phyloP scores from a whole-genome alignment of 257 asterid genomes.

The Petunia secreta region DNA sequence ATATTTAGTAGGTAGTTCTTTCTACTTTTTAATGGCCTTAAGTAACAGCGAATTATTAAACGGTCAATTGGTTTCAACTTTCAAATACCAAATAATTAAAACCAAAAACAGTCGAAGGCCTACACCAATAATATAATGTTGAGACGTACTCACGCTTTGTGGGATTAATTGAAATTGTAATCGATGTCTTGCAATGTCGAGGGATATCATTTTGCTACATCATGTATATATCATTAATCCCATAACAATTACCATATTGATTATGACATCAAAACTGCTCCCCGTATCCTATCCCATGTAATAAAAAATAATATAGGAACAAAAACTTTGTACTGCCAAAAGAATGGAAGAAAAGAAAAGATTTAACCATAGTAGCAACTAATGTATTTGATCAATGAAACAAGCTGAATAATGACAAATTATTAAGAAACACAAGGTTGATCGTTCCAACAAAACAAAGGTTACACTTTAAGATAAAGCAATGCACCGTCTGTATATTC shows the following conservation, averaged over 20 bases:
- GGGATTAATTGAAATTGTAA: background rate
- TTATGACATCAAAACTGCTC: background rate
- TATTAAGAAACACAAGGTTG: slow-evolving; percentile 29
- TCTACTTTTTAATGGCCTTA: no score
- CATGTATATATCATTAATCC: background rate
- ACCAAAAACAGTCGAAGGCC: background rate
- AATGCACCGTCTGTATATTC: slow-evolving; percentile 32
- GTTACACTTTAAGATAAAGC: slow-evolving; percentile 26
- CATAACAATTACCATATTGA: background rate
- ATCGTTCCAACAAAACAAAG: slow-evolving; percentile 29
- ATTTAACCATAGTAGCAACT: background rate
- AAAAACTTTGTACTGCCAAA: background rate
- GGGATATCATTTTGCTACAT: background rate
- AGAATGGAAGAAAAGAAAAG: background rate
- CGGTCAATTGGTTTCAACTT: no score
- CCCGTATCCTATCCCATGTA: background rate
- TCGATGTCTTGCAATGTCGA: background rate
- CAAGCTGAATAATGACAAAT: slow-evolving; percentile 2
- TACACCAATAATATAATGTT: background rate
- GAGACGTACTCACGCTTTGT: background rate
- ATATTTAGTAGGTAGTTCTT: no score
- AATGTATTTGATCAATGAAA: background rate
- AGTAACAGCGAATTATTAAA: no score
- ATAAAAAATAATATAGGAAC: background rate
- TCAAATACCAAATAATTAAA: no score